Percentiles rank a stretch among this genome's conserved stretches.
These are phyloP conservation scores for Hippophae rhamnoides DNA, from an alignment of 306 rosid genomes.

Conservation along the genomic window DNA sequence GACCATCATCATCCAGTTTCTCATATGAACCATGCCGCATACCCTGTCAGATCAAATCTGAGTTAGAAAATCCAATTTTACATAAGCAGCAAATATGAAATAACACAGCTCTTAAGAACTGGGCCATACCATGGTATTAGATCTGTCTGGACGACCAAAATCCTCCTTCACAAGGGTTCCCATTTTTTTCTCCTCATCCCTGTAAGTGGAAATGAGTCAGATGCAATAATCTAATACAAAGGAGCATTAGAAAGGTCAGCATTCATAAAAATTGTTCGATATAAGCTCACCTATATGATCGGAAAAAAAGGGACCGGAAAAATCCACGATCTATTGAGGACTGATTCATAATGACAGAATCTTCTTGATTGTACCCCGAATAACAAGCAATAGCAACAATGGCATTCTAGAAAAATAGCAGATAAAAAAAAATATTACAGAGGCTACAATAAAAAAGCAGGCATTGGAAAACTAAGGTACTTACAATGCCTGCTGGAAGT, in stretches of 20 bases:
- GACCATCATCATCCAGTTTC: slow-evolving; percentile 97
- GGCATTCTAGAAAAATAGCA: slow-evolving; percentile 55
- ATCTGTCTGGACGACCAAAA: slow-evolving; percentile 94
- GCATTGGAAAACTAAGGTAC: slow-evolving; percentile 1
- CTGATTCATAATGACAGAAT: slow-evolving; percentile 98
- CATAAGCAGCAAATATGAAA: slow-evolving; percentile 1
- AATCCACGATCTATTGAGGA: slow-evolving; percentile 95
- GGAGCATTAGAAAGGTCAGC: not conserved
- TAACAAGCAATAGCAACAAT: slow-evolving; percentile 95
- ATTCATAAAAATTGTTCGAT: slow-evolving; percentile 4
- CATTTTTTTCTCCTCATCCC: slow-evolving; percentile 99
- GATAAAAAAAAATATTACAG: slow-evolving; percentile 5
- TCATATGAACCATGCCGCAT: slow-evolving; percentile 99
- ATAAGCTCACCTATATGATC: slow-evolving; percentile 68
- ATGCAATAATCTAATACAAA: slow-evolving; percentile 8
- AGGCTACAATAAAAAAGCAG: slow-evolving; percentile 1
- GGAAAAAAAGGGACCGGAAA: slow-evolving; percentile 91
- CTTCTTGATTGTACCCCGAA: slow-evolving; percentile 98
- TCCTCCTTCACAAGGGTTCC: slow-evolving; percentile 98
- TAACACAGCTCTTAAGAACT: not conserved
- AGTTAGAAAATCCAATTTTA: slow-evolving; percentile 1
- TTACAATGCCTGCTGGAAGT: slow-evolving; percentile 99
- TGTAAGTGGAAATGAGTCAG: slow-evolving; percentile 16
- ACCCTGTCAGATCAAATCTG: slow-evolving; percentile 51
- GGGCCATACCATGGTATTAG: slow-evolving; percentile 69